phyloP scores from a whole-genome alignment of 208 protist species.

The Phytomonas serpens region DNA sequence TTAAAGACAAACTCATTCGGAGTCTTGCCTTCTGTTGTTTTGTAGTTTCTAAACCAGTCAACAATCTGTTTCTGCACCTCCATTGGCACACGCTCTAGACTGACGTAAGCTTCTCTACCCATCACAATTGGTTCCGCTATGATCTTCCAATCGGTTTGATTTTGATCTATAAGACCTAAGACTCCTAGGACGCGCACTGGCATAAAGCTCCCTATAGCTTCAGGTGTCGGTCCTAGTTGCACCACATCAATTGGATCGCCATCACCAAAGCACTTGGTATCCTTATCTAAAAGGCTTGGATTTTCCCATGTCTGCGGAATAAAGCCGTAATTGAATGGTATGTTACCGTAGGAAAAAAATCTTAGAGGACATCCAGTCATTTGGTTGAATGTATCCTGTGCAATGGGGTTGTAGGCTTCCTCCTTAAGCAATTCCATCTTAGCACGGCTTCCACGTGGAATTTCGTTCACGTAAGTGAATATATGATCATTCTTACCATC shows the following conservation, averaged over 20 bases:
- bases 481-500: constrained; percentile 6
- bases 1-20: constrained; percentile 81
- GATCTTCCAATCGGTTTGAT: constrained; percentile 93
- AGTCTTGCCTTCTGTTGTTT: constrained; percentile 88
- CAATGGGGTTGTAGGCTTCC: constrained; percentile 88
- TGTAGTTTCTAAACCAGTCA: constrained; percentile 90
- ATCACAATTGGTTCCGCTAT: constrained; percentile 32
- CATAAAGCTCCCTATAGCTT: constrained; percentile 29
- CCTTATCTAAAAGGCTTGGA: constrained; percentile 24
- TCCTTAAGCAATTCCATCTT: constrained; percentile 92
- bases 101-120: constrained; percentile 24
- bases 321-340: constrained; percentile 94
- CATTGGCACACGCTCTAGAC: constrained; percentile 41
- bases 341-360: constrained; percentile 77
- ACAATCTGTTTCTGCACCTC: constrained; percentile 40
- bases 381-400: constrained; percentile 76
- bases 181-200: constrained; percentile 82
- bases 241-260: constrained; percentile 89
- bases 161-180: constrained; percentile 86
- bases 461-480: constrained; percentile 77
- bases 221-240: constrained; percentile 37
- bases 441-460: constrained; percentile 77
- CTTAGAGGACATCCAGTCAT: constrained; percentile 52
- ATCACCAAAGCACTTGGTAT: constrained; percentile 74
- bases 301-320: constrained; percentile 93